These are phyloP conservation scores for Strobilomyces confusus DNA, from an alignment of 768 basidiomycete species.

Conservation along the genomic window DNA sequence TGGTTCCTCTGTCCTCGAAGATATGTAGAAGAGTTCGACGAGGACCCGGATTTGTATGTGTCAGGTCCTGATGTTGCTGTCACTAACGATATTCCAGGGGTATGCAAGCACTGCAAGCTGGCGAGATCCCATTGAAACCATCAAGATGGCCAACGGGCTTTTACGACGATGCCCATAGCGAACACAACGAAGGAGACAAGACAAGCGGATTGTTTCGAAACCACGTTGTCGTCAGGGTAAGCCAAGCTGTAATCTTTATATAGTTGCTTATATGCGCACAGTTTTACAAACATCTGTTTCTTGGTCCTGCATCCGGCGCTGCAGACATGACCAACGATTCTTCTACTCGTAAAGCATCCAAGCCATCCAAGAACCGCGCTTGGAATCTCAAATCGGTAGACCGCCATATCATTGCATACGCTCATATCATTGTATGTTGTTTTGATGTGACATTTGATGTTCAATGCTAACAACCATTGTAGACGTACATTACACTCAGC, in stretches of 20 bases:
- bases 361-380: not conserved
- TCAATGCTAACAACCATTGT: not conserved
- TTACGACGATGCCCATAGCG: not conserved
- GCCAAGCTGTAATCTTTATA: not conserved
- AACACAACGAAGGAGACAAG: not conserved
- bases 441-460: too few species aligned
- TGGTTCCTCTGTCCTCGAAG: not conserved
- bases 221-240: not conserved
- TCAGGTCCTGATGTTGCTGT: not conserved
- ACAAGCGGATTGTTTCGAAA: not conserved
- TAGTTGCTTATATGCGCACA: not conserved
- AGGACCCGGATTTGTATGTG: not conserved
- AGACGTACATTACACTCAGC: conserved; percentile 1
- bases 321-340: not conserved
- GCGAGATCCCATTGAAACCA: not conserved
- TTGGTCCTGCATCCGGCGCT: not conserved
- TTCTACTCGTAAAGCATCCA: not conserved
- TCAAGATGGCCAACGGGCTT: conserved; percentile 1
- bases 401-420: not conserved
- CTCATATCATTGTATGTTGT: too few species aligned
- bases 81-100: not conserved
- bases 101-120: not conserved
- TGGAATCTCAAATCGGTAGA: not conserved
- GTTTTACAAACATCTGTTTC: conserved; percentile 2
- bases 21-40: not conserved